Conservation (phyloP, 345 rosid species). For the Cardamine occulta region DNA sequence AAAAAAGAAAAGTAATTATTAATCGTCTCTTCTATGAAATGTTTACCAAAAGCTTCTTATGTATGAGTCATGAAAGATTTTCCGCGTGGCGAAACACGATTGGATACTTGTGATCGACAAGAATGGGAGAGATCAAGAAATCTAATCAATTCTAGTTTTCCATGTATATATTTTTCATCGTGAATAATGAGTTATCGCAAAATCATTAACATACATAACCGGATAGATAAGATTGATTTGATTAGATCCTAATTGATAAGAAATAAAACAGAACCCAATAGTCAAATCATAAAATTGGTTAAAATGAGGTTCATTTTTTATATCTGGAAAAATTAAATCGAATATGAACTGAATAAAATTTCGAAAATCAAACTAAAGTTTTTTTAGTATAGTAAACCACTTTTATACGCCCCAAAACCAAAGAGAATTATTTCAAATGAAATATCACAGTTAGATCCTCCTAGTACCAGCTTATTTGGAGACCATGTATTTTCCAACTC, state of each 20-base stretch:
- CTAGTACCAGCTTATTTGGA: neutral
- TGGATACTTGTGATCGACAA: neutral
- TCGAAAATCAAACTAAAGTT: too few relatives aligned
- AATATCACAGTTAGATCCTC: neutral
- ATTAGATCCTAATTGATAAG: neutral
- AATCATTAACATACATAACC: neutral
- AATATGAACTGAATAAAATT: neutral
- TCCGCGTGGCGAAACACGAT: neutral
- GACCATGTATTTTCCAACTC: too few relatives aligned
- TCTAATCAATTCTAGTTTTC: neutral
- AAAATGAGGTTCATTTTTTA: neutral
- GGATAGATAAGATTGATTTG: neutral
- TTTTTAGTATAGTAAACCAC: too few relatives aligned
- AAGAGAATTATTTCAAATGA: neutral
- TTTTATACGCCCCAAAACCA: neutral
- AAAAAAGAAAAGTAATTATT: too few relatives aligned
- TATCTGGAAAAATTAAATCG: neutral
- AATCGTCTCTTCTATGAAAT: neutral
- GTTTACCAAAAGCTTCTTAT: neutral
- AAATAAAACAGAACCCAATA: neutral
- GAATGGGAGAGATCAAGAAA: neutral
- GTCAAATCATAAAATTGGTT: neutral
- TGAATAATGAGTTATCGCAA: neutral
- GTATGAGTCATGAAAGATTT: neutral
- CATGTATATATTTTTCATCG: neutral